Percentiles rank a stretch among this genome's conserved stretches.
These are phyloP conservation scores for Phaseolus lunatus DNA, from an alignment of 306 rosid genomes.

Conservation along the genomic window DNA sequence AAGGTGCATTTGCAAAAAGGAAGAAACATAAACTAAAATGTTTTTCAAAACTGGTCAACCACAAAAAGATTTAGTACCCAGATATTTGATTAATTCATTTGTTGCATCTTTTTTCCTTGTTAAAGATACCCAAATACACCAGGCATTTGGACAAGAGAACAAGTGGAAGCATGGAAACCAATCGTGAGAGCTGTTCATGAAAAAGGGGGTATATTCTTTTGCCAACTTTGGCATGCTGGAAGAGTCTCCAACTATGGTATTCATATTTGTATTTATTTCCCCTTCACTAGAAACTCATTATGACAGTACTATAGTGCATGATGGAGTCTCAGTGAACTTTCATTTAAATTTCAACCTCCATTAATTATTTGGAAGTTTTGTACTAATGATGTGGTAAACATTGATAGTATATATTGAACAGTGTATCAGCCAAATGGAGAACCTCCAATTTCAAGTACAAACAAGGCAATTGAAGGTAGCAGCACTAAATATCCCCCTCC, in stretches of 20 bases:
- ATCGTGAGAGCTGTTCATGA: constrained; percentile 62
- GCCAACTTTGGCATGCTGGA: constrained; percentile 72
- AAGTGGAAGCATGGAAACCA: constrained; percentile 64
- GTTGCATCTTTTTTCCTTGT: neutral
- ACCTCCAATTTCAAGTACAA: constrained; percentile 53
- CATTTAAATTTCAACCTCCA: neutral
- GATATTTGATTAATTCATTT: neutral
- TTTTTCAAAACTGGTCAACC: neutral
- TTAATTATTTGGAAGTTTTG: neutral
- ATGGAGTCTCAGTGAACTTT: neutral
- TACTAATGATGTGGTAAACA: neutral
- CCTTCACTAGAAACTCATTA: no score
- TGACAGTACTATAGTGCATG: no score
- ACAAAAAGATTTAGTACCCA: no score
- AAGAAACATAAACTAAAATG: no score
- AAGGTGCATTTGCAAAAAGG: no score
- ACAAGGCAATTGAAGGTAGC: constrained; percentile 47
- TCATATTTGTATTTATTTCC: neutral
- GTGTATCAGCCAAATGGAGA: constrained; percentile 52
- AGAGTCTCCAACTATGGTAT: constrained; percentile 54
- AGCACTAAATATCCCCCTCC: constrained; percentile 46
- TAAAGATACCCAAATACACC: constrained; percentile 58
- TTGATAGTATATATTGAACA: neutral
- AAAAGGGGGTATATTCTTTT: constrained; percentile 59
- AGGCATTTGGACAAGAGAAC: constrained; percentile 61